Conservation (phyloP, 1,139 yeast species). For the Magnusiomyces starmeri region DNA sequence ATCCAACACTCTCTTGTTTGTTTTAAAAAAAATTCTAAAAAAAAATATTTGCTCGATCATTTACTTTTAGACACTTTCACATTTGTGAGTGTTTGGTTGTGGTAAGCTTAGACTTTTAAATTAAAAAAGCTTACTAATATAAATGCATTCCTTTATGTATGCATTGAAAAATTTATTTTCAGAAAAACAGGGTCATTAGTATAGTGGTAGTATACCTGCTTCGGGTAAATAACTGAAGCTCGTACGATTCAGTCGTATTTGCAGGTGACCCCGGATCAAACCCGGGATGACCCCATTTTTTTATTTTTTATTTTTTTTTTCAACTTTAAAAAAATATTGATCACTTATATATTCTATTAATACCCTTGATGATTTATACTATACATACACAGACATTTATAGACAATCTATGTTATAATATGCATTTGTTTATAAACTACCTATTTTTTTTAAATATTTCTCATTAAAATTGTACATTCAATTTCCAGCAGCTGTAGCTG, state of each 20-base stretch:
- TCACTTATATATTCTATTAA: no score
- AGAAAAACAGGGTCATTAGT: constrained; percentile 14
- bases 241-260: constrained; percentile 10
- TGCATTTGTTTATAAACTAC: no score
- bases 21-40: neutral
- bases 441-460: no score
- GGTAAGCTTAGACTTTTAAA: neutral
- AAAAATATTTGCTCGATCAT: neutral
- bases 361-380: no score
- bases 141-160: neutral
- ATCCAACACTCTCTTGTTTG: no score
- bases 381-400: no score
- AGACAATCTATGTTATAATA: no score
- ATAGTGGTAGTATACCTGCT: constrained; percentile 18
- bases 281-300: constrained; percentile 17
- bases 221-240: constrained; percentile 15
- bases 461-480: no score
- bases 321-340: neutral
- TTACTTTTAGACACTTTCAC: neutral
- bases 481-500: no score
- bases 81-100: neutral
- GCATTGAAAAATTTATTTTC: neutral
- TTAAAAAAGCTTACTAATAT: neutral
- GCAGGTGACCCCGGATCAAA: constrained; percentile 19
- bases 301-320: neutral